Percentiles rank a stretch among this genome's conserved stretches.
phyloP scores from a whole-genome alignment of 2,329 filamentous ascomycete genomes.

The Penicillium hesseltinei region DNA sequence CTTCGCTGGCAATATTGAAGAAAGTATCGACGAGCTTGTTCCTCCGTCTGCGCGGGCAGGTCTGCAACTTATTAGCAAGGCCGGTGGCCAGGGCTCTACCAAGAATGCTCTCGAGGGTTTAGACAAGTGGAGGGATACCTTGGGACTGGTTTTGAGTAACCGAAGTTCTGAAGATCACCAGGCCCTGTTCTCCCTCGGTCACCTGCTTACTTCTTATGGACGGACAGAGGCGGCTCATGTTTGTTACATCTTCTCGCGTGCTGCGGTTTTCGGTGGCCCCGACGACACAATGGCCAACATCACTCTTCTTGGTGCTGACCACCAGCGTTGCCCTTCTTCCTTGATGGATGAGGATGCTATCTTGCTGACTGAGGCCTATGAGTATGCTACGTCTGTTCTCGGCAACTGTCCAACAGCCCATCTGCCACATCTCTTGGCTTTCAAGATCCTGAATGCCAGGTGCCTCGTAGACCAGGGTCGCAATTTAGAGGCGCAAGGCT shows the following conservation, averaged over 20 bases:
- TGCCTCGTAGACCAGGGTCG: conserved; percentile 80
- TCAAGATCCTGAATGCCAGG: conserved; percentile 87
- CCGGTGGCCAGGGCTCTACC: conserved; percentile 57
- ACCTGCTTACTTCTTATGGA: conserved; percentile 78
- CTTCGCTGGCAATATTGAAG: conserved; percentile 88
- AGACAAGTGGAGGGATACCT: conserved; percentile 90
- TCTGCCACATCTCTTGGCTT: conserved; percentile 80
- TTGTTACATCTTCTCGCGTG: conserved; percentile 84
- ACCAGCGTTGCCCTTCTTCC: conserved; percentile 66
- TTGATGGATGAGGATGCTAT: conserved; percentile 79
- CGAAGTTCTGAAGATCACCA: conserved; percentile 75
- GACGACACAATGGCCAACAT: conserved; percentile 79
- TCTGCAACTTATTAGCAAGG: conserved; percentile 81
- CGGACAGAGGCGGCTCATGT: conserved; percentile 89
- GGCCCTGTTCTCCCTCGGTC: conserved; percentile 76
- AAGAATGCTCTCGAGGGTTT: conserved; percentile 79
- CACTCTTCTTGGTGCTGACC: conserved; percentile 81
- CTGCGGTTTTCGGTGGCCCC: conserved; percentile 71
- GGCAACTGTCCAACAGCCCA: conserved; percentile 56
- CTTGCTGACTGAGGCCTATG: conserved; percentile 94
- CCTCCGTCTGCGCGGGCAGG: conserved; percentile 89
- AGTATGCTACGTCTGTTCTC: conserved; percentile 78
- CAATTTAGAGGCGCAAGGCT: conserved; percentile 78
- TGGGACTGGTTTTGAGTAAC: conserved; percentile 83
- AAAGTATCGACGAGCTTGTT: conserved; percentile 93